These are phyloP conservation scores for Aspergillus novofumigatus DNA, from an alignment of 2,329 filamentous ascomycete species.

Conservation along the genomic window DNA sequence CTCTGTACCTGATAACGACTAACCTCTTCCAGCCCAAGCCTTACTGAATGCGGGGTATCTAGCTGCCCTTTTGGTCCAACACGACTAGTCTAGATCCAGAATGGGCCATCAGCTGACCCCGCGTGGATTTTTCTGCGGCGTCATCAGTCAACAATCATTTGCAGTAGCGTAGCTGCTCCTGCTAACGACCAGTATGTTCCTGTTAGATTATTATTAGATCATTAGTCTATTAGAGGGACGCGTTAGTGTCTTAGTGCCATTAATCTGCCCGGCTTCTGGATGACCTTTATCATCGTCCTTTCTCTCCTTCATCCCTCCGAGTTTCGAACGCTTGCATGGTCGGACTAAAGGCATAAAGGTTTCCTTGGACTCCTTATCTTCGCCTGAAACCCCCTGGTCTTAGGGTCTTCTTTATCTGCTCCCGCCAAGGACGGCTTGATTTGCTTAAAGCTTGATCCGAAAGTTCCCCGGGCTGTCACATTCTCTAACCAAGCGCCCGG, in stretches of 20 bases:
- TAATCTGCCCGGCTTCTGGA: neutral
- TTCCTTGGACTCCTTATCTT: neutral
- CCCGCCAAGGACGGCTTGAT: slow-evolving; percentile 8
- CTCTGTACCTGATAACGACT: neutral
- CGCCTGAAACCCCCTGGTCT: neutral
- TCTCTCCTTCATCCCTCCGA: neutral
- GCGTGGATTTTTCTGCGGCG: slow-evolving; percentile 11
- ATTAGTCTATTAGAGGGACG: too few species aligned
- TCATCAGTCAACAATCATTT: neutral
- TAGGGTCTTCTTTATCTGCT: slow-evolving; percentile 3
- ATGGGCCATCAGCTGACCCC: slow-evolving; percentile 20
- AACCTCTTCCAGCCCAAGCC: neutral
- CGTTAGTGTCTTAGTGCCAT: neutral
- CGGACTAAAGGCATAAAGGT: neutral
- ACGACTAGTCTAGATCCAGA: slow-evolving; percentile 7
- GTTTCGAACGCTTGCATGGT: neutral
- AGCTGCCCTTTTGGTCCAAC: slow-evolving; percentile 11
- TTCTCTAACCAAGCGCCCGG: slow-evolving; percentile 4
- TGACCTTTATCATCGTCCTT: neutral
- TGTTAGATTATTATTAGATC: neutral
- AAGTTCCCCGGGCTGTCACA: slow-evolving; percentile 3
- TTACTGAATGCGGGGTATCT: slow-evolving; percentile 19
- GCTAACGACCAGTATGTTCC: neutral
- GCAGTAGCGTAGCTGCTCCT: neutral
- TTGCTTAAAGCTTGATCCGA: slow-evolving; percentile 10